Conservation (phyloP, 805 yeast genomes). For the Starmerella geochares region DNA sequence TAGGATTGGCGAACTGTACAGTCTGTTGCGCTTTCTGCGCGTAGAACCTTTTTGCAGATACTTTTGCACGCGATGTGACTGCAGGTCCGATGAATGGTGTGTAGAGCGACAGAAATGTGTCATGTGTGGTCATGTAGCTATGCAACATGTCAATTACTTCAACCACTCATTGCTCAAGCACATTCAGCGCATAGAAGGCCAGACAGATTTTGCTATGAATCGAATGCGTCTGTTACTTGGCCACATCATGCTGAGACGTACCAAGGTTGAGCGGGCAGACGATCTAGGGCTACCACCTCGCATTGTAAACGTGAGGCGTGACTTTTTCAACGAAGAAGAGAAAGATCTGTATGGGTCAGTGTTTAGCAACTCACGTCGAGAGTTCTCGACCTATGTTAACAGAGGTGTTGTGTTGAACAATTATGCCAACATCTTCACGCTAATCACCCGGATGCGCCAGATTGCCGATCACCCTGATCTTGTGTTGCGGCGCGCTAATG, state of each 20-base stretch:
- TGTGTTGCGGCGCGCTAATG: constrained; percentile 54
- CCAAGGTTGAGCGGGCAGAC: constrained; percentile 93
- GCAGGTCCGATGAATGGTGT: constrained; percentile 72
- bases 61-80: constrained; percentile 87
- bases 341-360: constrained; percentile 82
- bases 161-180: constrained; percentile 93
- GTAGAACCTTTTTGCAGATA: constrained; percentile 80
- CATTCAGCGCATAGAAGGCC: constrained; percentile 74
- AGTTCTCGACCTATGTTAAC: constrained; percentile 84
- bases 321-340: constrained; percentile 86
- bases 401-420: constrained; percentile 94
- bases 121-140: constrained; percentile 78
- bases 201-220: constrained; percentile 66
- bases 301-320: constrained; percentile 78
- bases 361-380: constrained; percentile 75
- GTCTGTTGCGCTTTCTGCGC: constrained; percentile 73
- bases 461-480: constrained; percentile 97
- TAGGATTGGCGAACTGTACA: constrained; percentile 91
- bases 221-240: constrained; percentile 64
- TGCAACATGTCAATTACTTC: constrained; percentile 91
- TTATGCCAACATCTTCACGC: constrained; percentile 91
- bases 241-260: constrained; percentile 84
- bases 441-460: constrained; percentile 95
- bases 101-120: constrained; percentile 83
- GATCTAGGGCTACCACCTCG: constrained; percentile 96